A percentile compares a stretch with the other conserved stretches of the same genome.
These are phyloP conservation scores for Penicillium simplicissimum DNA, from an alignment of 495 filamentous ascomycete species.

Conservation along the genomic window DNA sequence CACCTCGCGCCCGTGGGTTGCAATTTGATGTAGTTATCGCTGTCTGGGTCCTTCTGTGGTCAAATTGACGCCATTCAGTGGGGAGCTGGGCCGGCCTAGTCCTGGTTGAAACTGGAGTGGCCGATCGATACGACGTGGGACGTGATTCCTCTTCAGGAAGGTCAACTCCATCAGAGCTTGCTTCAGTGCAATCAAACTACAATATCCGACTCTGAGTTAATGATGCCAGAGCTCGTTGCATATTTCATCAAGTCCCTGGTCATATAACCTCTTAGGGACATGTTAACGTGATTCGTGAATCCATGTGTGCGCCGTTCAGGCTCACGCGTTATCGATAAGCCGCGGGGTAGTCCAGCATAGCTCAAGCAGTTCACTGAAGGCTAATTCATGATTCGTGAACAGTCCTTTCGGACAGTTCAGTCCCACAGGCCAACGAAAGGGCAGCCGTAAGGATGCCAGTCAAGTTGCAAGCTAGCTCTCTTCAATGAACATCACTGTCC, in stretches of 20 bases:
- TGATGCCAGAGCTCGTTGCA: not conserved
- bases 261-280: not conserved
- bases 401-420: not conserved
- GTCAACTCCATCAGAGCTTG: constrained; percentile 1
- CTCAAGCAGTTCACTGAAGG: too few species aligned
- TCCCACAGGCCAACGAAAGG: too few species aligned
- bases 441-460: too few species aligned
- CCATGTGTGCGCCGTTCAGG: not conserved
- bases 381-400: too few species aligned
- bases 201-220: not conserved
- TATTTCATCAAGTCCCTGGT: not conserved
- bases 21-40: not conserved
- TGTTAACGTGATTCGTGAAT: not conserved
- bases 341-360: not conserved
- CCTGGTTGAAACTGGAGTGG: constrained; percentile 16
- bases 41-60: constrained; percentile 6
- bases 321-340: constrained; percentile 12
- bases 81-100: constrained; percentile 4
- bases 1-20: constrained; percentile 21
- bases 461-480: too few species aligned
- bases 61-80: constrained; percentile 19
- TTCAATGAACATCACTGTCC: too few species aligned
- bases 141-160: not conserved
- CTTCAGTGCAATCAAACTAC: not conserved
- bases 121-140: constrained; percentile 16